Evolutionary conservation across 1,284 basidiomycete genomes (phyloP).

Genomic region (Marasmius sp.): DNA sequence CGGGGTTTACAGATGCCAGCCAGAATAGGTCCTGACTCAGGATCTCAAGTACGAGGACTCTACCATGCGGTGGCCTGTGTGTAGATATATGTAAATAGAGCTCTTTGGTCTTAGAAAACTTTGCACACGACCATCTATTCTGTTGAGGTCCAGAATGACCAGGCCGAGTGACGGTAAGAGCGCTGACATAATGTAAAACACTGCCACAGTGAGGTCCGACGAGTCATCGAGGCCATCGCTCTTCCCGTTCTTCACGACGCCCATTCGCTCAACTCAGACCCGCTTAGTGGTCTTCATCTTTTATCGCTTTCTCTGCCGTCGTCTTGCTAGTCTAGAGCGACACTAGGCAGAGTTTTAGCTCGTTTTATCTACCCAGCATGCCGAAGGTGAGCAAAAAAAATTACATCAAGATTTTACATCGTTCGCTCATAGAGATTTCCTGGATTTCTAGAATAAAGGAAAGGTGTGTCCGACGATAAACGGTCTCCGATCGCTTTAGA

Average conservation of each 20-base stretch:
- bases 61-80: no score
- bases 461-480: conserved; percentile 47
- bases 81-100: no score
- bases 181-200: background rate
- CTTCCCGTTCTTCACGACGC: background rate
- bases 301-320: background rate
- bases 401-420: conserved; percentile 7
- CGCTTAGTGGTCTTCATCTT: background rate
- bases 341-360: background rate
- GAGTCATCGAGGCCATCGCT: background rate
- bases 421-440: conserved; percentile 17
- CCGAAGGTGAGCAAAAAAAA: conserved; percentile 51
- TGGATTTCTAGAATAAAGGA: conserved; percentile 69
- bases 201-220: background rate
- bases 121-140: no score
- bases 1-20: no score
- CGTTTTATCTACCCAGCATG: conserved; percentile 36
- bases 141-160: no score
- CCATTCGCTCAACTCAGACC: background rate
- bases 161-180: background rate
- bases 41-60: no score
- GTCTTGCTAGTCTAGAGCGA: background rate
- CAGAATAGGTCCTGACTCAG: no score
- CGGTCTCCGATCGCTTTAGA: background rate
- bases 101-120: no score